Conservation (phyloP, 768 basidiomycete genomes). For the Boletus barrowsii region DNA sequence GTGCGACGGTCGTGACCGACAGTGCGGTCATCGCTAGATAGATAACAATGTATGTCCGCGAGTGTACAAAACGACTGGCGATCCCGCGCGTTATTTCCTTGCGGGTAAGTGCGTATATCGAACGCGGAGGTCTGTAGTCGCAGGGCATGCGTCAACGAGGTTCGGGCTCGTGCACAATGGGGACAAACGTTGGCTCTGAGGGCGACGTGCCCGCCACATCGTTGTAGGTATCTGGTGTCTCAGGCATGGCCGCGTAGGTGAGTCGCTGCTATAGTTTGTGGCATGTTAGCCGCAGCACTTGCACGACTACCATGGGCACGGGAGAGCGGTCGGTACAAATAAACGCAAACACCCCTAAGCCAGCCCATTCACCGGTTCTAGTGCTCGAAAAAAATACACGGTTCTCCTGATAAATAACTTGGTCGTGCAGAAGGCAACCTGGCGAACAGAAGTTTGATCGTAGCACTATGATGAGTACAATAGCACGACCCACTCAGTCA, state of each 20-base stretch:
- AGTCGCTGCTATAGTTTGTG: conserved; percentile 4
- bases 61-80: conserved; percentile 89
- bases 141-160: conserved; percentile 14
- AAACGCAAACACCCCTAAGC: conserved; percentile 26
- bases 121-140: conserved; percentile 59
- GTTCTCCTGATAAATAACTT: no score
- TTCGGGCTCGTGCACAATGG: conserved; percentile 7
- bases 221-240: conserved; percentile 26
- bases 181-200: conserved; percentile 30
- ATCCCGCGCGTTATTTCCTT: conserved; percentile 81
- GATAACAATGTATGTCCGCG: conserved; percentile 79
- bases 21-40: conserved; percentile 88
- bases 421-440: no score
- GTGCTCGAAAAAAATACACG: no score
- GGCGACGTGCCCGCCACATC: conserved; percentile 35
- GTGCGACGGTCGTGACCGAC: conserved; percentile 79
- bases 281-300: conserved; percentile 4
- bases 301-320: background rate
- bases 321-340: conserved; percentile 21
- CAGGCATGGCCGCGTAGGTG: conserved; percentile 33
- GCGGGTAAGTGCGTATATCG: conserved; percentile 82
- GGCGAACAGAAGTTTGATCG: no score
- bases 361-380: no score
- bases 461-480: no score
- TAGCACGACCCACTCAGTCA: no score